phyloP scores from a whole-genome alignment of 495 filamentous ascomycete species.

The Penicillium silybi region DNA sequence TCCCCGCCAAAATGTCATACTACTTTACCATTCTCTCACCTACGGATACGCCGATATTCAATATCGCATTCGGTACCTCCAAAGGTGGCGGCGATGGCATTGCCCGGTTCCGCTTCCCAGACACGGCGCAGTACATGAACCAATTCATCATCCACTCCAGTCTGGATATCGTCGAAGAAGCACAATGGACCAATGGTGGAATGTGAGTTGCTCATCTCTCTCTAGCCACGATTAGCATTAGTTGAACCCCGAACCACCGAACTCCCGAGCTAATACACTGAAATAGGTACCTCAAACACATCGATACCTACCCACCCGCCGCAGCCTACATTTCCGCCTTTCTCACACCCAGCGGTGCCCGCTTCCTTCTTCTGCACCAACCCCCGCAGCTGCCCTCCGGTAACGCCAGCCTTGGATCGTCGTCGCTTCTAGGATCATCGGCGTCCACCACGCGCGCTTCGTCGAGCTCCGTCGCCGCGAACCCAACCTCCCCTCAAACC shows the following conservation, averaged over 20 bases:
- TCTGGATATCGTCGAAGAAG: constrained; percentile 90
- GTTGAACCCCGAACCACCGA: neutral
- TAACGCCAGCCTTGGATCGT: constrained; percentile 23
- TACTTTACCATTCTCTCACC: constrained; percentile 95
- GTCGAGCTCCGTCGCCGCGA: constrained; percentile 65
- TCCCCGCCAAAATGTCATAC: constrained; percentile 70
- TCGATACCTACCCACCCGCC: constrained; percentile 79
- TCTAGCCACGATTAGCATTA: neutral
- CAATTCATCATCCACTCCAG: constrained; percentile 94
- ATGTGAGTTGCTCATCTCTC: constrained; percentile 50
- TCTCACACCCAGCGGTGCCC: constrained; percentile 66
- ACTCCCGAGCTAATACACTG: constrained; percentile 6
- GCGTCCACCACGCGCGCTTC: constrained; percentile 45
- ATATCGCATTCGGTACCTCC: constrained; percentile 91
- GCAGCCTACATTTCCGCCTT: constrained; percentile 88
- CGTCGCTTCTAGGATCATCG: constrained; percentile 29
- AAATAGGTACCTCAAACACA: constrained; percentile 84
- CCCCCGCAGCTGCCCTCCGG: constrained; percentile 49
- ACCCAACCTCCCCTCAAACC: constrained; percentile 78
- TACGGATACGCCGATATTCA: constrained; percentile 90
- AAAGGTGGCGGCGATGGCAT: constrained; percentile 92
- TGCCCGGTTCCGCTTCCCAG: constrained; percentile 69
- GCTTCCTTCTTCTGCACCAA: constrained; percentile 87
- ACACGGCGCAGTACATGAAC: constrained; percentile 87
- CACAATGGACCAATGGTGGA: constrained; percentile 80